phyloP scores from a whole-genome alignment of 192 early-diverging fungal genomes.

The Coemansia sp. region DNA sequence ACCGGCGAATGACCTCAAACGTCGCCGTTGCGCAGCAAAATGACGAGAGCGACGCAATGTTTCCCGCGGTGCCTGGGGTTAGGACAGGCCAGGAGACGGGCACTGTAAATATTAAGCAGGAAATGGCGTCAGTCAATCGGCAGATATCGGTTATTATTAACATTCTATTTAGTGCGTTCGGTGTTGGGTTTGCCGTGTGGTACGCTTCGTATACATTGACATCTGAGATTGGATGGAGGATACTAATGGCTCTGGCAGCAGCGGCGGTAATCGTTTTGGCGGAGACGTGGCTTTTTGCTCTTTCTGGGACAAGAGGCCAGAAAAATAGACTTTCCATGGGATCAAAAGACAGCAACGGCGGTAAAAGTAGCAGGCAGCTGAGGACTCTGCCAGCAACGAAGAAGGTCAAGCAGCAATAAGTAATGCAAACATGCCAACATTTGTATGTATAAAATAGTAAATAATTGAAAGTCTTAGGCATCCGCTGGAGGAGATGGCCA shows the following conservation, averaged over 20 bases:
- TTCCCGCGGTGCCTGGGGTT: constrained; percentile 43
- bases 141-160: constrained; percentile 43
- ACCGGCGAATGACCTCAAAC: constrained; percentile 29
- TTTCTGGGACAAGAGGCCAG: constrained; percentile 36
- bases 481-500: constrained; percentile 44
- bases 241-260: constrained; percentile 33
- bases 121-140: constrained; percentile 29
- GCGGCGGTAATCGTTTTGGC: constrained; percentile 26
- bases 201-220: constrained; percentile 50
- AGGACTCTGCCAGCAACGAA: background rate
- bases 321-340: constrained; percentile 21
- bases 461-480: constrained; percentile 6
- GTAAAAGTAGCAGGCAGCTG: too few relatives aligned
- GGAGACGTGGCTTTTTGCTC: constrained; percentile 40
- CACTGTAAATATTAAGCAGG: constrained; percentile 17
- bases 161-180: constrained; percentile 45
- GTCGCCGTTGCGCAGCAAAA: background rate
- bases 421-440: background rate
- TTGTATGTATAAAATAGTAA: constrained; percentile 1
- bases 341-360: background rate
- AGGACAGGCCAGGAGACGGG: constrained; percentile 13
- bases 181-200: constrained; percentile 47
- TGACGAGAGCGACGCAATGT: background rate
- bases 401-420: constrained; percentile 5
- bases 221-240: constrained; percentile 37